phyloP scores from a whole-genome alignment of 179 eudicot species.

The Beta corolliflora region DNA sequence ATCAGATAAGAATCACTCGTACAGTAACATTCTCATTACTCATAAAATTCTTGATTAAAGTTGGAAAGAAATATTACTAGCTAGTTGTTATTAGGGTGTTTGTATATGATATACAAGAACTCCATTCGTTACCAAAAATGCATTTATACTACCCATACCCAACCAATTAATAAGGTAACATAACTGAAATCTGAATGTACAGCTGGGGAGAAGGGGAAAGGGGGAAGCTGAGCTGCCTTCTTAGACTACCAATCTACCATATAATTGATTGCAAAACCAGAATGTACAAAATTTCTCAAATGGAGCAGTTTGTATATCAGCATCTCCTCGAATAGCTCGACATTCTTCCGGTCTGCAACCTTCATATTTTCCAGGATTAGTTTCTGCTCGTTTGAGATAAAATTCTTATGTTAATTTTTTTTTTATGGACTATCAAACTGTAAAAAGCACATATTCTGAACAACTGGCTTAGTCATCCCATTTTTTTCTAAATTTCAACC shows the following conservation, averaged over 20 bases:
- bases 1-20: no score
- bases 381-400: neutral
- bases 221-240: neutral
- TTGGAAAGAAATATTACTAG: no score
- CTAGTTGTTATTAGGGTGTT: no score
- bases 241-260: no score
- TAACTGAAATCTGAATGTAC: neutral
- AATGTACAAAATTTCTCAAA: constrained; percentile 1
- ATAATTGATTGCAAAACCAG: neutral
- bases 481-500: neutral
- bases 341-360: neutral
- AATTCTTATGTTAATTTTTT: neutral
- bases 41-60: no score
- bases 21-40: no score
- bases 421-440: neutral
- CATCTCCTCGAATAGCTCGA: neutral
- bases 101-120: no score
- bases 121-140: no score
- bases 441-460: neutral
- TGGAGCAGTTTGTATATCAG: neutral
- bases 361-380: neutral
- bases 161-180: no score
- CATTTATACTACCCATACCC: no score
- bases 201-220: neutral
- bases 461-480: neutral